phyloP scores from a whole-genome alignment of 768 basidiomycete genomes.

The Ramaria rubella region DNA sequence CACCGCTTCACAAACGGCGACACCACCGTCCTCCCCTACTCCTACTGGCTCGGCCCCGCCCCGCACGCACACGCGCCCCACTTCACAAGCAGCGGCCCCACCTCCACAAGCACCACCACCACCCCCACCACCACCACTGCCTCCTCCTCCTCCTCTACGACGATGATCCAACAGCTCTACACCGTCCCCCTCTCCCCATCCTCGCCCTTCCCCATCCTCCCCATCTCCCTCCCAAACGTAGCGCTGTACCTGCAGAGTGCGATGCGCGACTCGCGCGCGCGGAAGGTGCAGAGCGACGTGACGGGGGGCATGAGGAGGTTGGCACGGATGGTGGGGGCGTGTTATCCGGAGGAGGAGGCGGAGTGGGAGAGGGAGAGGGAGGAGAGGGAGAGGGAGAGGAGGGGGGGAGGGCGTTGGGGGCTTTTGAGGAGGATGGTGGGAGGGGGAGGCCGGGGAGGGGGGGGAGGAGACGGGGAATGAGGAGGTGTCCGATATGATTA shows the following conservation, averaged over 20 bases:
- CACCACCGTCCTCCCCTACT: conserved; percentile 63
- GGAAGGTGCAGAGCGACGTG: conserved; percentile 52
- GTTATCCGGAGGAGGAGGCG: conserved; percentile 49
- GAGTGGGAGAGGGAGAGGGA: conserved; percentile 26
- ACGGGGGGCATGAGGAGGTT: conserved; percentile 58
- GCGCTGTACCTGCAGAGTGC: conserved; percentile 70
- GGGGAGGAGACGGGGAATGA: conserved; percentile 50
- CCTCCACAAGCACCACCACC: conserved; percentile 15
- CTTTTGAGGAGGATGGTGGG: conserved; percentile 34
- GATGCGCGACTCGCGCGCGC: conserved; percentile 51
- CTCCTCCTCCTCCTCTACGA: conserved; percentile 49
- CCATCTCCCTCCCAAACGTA: conserved; percentile 68
- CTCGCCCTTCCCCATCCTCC: conserved; percentile 63
- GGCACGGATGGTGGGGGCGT: conserved; percentile 60
- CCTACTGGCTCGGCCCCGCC: conserved; percentile 42
- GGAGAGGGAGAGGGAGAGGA: conserved; percentile 33
- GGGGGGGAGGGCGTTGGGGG: too few species aligned
- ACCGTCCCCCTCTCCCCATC: conserved; percentile 55
- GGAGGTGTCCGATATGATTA: conserved; percentile 76
- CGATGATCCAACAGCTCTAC: conserved; percentile 53
- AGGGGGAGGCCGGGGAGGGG: conserved; percentile 34
- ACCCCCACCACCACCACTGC: background rate
- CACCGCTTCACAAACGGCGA: conserved; percentile 50
- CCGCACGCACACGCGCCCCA: conserved; percentile 33
- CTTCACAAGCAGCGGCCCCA: conserved; percentile 54